These are phyloP conservation scores for Sarcodon aspratus DNA, from an alignment of 768 basidiomycete genomes.

Conservation along the genomic window DNA sequence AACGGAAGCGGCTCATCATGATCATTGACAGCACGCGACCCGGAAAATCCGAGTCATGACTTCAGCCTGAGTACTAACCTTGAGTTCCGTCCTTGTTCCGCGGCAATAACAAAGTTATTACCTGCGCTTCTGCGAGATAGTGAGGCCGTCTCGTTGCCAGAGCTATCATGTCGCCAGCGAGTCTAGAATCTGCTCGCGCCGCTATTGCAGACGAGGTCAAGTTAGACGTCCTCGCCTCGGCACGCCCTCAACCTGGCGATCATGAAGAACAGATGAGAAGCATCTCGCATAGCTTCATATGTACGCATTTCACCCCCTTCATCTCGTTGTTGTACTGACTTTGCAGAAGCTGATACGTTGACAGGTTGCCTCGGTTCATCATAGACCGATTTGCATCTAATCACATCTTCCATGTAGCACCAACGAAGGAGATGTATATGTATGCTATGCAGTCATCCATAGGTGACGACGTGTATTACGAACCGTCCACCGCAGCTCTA, in stretches of 20 bases:
- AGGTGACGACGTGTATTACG: slow-evolving; percentile 72
- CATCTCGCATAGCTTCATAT: slow-evolving; percentile 59
- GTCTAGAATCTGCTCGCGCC: too few relatives aligned
- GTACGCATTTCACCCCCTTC: slow-evolving; percentile 27
- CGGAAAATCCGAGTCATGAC: too few relatives aligned
- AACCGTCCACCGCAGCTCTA: slow-evolving; percentile 46
- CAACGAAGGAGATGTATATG: slow-evolving; percentile 64
- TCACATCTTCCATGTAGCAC: slow-evolving; percentile 12
- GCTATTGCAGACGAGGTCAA: slow-evolving; percentile 31
- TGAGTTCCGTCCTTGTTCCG: too few relatives aligned
- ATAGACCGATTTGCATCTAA: neutral
- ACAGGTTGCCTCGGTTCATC: slow-evolving; percentile 23
- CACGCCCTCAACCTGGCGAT: slow-evolving; percentile 21
- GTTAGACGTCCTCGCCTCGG: slow-evolving; percentile 48
- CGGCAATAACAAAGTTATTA: too few relatives aligned
- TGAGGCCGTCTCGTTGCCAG: too few relatives aligned
- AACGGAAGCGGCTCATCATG: too few relatives aligned
- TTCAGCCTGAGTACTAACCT: too few relatives aligned
- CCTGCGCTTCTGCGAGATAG: too few relatives aligned
- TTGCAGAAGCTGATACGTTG: slow-evolving; percentile 32
- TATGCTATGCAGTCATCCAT: slow-evolving; percentile 60
- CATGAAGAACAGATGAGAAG: slow-evolving; percentile 46
- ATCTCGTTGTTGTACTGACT: slow-evolving; percentile 3
- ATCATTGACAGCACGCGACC: too few relatives aligned
- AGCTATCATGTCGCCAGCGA: too few relatives aligned